Evolutionary conservation across 257 asterid species (phyloP).

Genomic region (Dorcoceras hygrometricum): DNA sequence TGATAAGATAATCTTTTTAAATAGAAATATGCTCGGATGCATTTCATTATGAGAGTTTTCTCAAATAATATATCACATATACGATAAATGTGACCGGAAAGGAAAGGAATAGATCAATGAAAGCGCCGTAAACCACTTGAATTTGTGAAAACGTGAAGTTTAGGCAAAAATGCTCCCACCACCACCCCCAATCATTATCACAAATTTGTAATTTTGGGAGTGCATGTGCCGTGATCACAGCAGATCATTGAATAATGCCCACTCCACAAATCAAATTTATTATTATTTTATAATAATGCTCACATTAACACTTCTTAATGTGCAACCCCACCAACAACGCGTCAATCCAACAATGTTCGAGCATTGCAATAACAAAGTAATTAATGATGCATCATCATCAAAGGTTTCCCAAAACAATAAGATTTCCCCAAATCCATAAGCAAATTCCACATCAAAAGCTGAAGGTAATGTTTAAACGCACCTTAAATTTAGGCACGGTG

Average conservation of each 20-base stretch:
- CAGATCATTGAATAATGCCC: constrained; percentile 5
- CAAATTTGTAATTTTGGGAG: background rate
- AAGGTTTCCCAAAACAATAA: background rate
- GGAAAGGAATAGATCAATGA: background rate
- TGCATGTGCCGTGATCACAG: constrained; percentile 35
- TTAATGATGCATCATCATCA: background rate
- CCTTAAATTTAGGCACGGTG: background rate
- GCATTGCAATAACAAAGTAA: background rate
- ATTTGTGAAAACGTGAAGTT: constrained; percentile 35
- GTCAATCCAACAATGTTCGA: background rate
- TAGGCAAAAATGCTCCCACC: constrained; percentile 27
- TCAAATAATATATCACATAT: no score
- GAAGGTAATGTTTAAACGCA: no score
- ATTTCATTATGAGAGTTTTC: no score
- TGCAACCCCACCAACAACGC: background rate
- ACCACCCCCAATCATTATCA: background rate
- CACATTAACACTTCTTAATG: background rate
- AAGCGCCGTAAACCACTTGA: constrained; percentile 10
- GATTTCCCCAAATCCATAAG: background rate
- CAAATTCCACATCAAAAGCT: no score
- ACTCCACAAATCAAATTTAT: background rate
- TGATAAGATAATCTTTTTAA: no score
- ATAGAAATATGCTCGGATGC: no score
- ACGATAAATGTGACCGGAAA: no score
- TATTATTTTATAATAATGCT: background rate